Percentiles rank a stretch among this genome's conserved stretches.
phyloP scores from a whole-genome alignment of 495 filamentous ascomycete genomes.

The Lasiosphaeris hirsuta region DNA sequence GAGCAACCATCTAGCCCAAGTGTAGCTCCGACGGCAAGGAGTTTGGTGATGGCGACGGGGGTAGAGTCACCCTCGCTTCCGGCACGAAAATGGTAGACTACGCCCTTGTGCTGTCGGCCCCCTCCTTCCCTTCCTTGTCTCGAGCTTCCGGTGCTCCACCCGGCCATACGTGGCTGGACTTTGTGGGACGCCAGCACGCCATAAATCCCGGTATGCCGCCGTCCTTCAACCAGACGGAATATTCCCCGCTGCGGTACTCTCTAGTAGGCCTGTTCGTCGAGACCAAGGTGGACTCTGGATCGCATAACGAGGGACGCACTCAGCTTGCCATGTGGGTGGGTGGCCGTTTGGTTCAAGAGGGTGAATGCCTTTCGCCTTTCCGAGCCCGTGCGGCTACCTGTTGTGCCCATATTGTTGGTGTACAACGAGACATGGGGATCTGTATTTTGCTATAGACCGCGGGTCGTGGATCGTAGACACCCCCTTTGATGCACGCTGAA shows the following conservation, averaged over 20 bases:
- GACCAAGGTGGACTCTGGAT: conserved; percentile 4
- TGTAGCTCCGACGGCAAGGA: conserved; percentile 4
- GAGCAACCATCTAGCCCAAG: conserved; percentile 4
- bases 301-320: conserved; percentile 1
- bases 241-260: conserved; percentile 4
- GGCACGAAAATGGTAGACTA: conserved; percentile 4
- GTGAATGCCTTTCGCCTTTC: conserved; percentile 4
- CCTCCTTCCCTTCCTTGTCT: not conserved
- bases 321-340: conserved; percentile 2
- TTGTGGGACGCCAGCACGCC: not conserved
- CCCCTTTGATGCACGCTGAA: not conserved
- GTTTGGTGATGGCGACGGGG: conserved; percentile 2
- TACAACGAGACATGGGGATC: conserved; percentile 3
- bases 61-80: conserved; percentile 3
- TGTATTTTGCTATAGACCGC: conserved; percentile 4
- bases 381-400: not conserved
- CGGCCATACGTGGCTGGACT: not conserved
- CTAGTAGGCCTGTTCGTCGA: conserved; percentile 1
- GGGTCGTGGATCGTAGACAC: conserved; percentile 2
- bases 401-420: conserved; percentile 1
- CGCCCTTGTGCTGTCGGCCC: conserved; percentile 1
- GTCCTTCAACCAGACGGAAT: conserved; percentile 2
- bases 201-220: conserved; percentile 2
- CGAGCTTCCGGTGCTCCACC: not conserved
- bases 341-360: conserved; percentile 3